Evolutionary conservation across 2,329 filamentous ascomycete genomes (phyloP).

Genomic region (Cytospora piceae): DNA sequence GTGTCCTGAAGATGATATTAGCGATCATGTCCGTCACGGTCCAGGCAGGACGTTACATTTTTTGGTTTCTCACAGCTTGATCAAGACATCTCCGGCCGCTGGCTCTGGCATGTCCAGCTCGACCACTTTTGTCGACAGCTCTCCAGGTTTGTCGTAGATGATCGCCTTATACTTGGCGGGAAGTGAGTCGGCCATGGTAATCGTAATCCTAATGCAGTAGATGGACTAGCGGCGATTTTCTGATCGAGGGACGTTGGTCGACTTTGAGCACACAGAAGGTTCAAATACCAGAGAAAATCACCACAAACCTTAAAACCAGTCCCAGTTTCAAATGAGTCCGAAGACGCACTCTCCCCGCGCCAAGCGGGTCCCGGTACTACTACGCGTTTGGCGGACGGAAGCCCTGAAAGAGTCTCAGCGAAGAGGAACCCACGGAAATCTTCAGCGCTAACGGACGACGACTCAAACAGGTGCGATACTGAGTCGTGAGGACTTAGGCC

Average conservation of each 20-base stretch:
- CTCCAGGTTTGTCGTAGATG: constrained; percentile 27
- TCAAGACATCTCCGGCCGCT: constrained; percentile 26
- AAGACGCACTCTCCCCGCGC: too few species aligned
- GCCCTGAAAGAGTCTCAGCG: too few species aligned
- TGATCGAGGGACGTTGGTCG: not conserved
- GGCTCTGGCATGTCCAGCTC: constrained; percentile 29
- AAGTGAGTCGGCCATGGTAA: constrained; percentile 22
- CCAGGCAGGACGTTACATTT: not conserved
- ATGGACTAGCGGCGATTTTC: not conserved
- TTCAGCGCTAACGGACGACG: too few species aligned
- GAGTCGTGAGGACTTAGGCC: too few species aligned
- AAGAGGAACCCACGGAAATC: too few species aligned
- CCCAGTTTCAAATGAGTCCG: too few species aligned
- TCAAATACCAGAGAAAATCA: not conserved
- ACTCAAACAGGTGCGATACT: too few species aligned
- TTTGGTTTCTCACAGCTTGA: constrained; percentile 21
- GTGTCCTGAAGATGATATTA: constrained; percentile 26
- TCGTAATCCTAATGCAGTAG: not conserved
- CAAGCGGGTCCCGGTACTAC: too few species aligned
- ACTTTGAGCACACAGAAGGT: not conserved
- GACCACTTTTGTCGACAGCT: constrained; percentile 26
- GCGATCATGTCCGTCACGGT: not conserved
- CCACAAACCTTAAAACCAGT: too few species aligned
- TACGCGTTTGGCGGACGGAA: too few species aligned
- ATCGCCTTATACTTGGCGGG: constrained; percentile 25